A percentile compares a stretch with the other conserved stretches of the same genome.
Evolutionary conservation across 495 filamentous ascomycete species (phyloP).

Genomic region (Penicillium antarcticum): DNA sequence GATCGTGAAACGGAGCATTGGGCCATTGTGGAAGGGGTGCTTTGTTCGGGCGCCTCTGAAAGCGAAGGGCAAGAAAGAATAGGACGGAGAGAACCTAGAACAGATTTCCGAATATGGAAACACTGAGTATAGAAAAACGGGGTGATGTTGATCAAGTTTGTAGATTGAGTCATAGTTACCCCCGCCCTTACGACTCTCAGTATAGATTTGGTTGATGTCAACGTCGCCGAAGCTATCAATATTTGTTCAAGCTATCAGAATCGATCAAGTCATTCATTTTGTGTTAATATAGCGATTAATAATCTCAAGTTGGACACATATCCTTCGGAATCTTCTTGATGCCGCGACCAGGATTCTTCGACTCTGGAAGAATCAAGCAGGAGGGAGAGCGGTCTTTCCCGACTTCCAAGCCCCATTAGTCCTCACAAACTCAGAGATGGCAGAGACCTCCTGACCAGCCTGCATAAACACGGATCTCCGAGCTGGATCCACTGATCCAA

Average conservation of each 20-base stretch:
- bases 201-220: no score
- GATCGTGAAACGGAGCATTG: background rate
- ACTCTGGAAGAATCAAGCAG: conserved; percentile 8
- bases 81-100: no score
- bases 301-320: no score
- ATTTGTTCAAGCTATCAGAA: no score
- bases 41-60: background rate
- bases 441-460: conserved; percentile 15
- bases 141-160: background rate
- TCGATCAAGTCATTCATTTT: no score
- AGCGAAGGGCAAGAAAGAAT: background rate
- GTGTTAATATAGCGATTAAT: no score
- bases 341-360: no score
- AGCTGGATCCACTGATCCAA: conserved; percentile 7
- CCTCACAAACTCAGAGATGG: conserved; percentile 11
- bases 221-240: no score
- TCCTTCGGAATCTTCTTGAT: no score
- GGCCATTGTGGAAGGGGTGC: background rate
- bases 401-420: conserved; percentile 4
- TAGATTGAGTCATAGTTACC: background rate
- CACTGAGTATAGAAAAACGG: background rate
- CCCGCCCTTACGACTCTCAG: background rate
- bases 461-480: conserved; percentile 16
- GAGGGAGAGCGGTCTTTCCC: conserved; percentile 11
- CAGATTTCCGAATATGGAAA: no score